Evolutionary conservation across 805 yeast species (phyloP).

Genomic region (Isabelozyma heimii): DNA sequence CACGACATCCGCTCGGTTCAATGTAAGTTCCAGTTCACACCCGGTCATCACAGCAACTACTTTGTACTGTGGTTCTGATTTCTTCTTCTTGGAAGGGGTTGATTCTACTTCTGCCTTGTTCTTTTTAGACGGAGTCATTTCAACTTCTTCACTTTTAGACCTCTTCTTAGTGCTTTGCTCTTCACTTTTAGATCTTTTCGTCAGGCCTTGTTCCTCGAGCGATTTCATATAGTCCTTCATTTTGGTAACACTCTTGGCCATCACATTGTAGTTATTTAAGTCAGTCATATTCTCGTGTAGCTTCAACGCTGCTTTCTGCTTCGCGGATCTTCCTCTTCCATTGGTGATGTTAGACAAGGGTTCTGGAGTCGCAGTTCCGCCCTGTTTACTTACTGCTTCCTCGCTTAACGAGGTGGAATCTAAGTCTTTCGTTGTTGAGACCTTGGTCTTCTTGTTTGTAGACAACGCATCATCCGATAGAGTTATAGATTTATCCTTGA

Average conservation of each 20-base stretch:
- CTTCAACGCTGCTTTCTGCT: slow-evolving; percentile 61
- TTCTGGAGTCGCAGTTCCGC: neutral
- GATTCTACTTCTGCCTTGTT: slow-evolving; percentile 5
- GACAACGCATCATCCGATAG: no score
- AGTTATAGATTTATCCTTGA: no score
- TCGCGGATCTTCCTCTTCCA: slow-evolving; percentile 51
- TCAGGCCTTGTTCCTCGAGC: slow-evolving; percentile 18
- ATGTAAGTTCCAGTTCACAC: slow-evolving; percentile 44
- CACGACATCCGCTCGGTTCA: slow-evolving; percentile 42
- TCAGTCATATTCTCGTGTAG: slow-evolving; percentile 69
- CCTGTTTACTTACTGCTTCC: neutral
- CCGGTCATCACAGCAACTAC: slow-evolving; percentile 63
- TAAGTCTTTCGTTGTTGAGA: no score
- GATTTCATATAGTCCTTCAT: slow-evolving; percentile 37
- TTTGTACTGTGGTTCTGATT: slow-evolving; percentile 27
- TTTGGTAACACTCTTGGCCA: slow-evolving; percentile 41
- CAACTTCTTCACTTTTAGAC: slow-evolving; percentile 5
- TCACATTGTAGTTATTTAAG: slow-evolving; percentile 58
- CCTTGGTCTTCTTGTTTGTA: no score
- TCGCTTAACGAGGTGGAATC: neutral
- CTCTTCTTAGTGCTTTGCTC: slow-evolving; percentile 7
- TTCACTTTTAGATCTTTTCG: slow-evolving; percentile 1
- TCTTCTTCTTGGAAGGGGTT: slow-evolving; percentile 3
- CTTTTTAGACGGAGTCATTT: slow-evolving; percentile 13
- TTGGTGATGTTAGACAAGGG: slow-evolving; percentile 5